Conservation (phyloP, 306 rosid species). For the Mimosa bimucronata region DNA sequence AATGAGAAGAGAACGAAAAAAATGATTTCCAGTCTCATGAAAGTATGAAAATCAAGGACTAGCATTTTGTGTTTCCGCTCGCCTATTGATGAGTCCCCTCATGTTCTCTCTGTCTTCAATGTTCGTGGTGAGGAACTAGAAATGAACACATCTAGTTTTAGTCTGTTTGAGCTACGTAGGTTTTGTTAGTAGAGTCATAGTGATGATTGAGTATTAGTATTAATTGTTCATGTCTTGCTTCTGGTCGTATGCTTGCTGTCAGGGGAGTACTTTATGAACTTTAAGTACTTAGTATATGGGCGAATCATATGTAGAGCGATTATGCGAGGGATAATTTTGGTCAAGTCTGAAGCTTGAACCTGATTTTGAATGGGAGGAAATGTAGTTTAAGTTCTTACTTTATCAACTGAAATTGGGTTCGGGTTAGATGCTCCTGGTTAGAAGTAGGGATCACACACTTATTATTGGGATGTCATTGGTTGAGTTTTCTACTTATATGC, state of each 20-base stretch:
- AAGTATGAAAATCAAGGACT: not conserved
- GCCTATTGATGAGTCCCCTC: conserved; percentile 76
- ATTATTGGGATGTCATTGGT: not conserved
- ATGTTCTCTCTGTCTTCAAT: conserved; percentile 71
- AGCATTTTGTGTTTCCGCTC: no score
- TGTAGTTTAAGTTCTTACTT: not conserved
- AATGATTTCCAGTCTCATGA: not conserved
- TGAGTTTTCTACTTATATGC: no score
- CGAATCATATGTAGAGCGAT: not conserved
- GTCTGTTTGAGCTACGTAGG: not conserved
- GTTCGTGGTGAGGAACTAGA: conserved; percentile 44
- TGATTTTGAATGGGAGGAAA: not conserved
- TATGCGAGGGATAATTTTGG: not conserved
- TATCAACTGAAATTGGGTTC: not conserved
- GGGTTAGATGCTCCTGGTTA: not conserved
- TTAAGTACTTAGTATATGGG: not conserved
- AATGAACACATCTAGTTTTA: not conserved
- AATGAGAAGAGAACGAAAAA: no score
- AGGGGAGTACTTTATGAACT: not conserved
- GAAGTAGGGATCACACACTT: no score
- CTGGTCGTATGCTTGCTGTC: not conserved
- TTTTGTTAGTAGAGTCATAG: not conserved
- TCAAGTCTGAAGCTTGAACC: not conserved
- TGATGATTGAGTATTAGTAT: not conserved
- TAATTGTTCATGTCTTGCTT: not conserved